Base-by-base conservation (phyloP, 2,329 filamentous ascomycete genomes). In the Nemania sp. region DNA sequence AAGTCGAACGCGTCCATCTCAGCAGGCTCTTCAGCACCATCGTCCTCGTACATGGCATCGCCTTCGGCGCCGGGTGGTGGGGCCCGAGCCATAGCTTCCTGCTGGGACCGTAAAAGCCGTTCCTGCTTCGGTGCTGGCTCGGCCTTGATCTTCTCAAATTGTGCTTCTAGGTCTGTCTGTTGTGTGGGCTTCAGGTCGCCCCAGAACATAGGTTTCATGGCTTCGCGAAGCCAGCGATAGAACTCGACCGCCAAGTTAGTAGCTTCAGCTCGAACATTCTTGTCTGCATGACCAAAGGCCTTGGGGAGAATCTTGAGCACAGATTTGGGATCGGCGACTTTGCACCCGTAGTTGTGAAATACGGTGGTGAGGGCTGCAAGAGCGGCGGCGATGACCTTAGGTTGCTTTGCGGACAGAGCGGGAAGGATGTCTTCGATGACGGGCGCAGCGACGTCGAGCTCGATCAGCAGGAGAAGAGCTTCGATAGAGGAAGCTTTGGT, bases 141-240 rank as follows among this genome's bases (percentile, higher is more conserved):
- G 35, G 91, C 85, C 74, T 97, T 97, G 72, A 97, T 85, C 69
- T 91, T 92, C 71, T 98, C 95, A 65, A 99, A 99, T 51, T 96
- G 85, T 40, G 93, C 90, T 72, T 99, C 96, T 58, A 99, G 79
- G 72, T 99, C 96, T 63, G 89, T 87, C 75, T 99, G 95, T 73
- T 99, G 95, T 0, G 96, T 94, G 0, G 94, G 90, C 75, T 99
- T 99, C 63, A 99, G 77, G 60, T 99, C 95, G 46, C 85, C 87
- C 93, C 95, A 99, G 75, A 99, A 98, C 77, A 98, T 89, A 39
- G 94, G 92, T 75, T 99, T 99, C 88, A 99, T 97, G 11, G 94
- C 94, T 66, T 99, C 95, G 67, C 94, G 90, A 35, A 99, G 82
- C 95, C 96, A 99, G 76, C 95, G 84, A 77, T 99, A 99, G 59